Conservation (phyloP, 805 yeast genomes). For the Maudiozyma barnettii region DNA sequence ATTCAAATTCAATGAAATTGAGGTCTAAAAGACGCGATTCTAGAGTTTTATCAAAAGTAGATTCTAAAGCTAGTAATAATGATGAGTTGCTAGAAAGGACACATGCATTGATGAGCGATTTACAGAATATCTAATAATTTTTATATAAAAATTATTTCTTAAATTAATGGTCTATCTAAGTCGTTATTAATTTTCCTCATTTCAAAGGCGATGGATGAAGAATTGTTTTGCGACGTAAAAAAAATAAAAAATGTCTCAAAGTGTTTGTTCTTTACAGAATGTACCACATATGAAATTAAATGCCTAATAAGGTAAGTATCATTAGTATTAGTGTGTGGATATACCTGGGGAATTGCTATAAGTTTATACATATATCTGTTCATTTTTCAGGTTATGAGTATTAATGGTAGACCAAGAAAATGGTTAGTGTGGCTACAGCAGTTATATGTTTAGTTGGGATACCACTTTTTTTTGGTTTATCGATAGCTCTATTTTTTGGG, state of each 20-base stretch:
- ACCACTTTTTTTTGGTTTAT: slow-evolving; percentile 35
- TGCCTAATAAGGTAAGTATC: not conserved
- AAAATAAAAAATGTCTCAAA: not conserved
- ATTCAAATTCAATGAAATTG: slow-evolving; percentile 10
- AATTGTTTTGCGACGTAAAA: not conserved
- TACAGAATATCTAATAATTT: slow-evolving; percentile 17
- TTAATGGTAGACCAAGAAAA: not conserved
- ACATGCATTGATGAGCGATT: slow-evolving; percentile 21
- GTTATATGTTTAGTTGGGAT: slow-evolving; percentile 48
- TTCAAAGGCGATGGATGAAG: too few relatives aligned
- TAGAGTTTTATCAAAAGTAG: slow-evolving; percentile 1
- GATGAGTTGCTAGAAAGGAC: slow-evolving; percentile 17
- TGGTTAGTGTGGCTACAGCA: slow-evolving; percentile 25
- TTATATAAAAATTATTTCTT: not conserved
- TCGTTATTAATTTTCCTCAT: not conserved
- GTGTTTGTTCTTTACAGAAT: not conserved
- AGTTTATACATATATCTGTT: too few relatives aligned
- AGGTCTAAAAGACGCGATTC: slow-evolving; percentile 14
- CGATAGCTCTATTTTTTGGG: slow-evolving; percentile 32
- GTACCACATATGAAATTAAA: not conserved
- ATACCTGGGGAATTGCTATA: too few relatives aligned
- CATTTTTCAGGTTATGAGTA: too few relatives aligned
- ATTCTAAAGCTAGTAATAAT: not conserved
- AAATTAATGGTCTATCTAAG: not conserved
- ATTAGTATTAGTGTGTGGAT: too few relatives aligned